Percentiles rank a stretch among this genome's conserved stretches.
Evolutionary conservation across 805 yeast genomes (phyloP).

Genomic region (Sugiyamaella chiloensis): DNA sequence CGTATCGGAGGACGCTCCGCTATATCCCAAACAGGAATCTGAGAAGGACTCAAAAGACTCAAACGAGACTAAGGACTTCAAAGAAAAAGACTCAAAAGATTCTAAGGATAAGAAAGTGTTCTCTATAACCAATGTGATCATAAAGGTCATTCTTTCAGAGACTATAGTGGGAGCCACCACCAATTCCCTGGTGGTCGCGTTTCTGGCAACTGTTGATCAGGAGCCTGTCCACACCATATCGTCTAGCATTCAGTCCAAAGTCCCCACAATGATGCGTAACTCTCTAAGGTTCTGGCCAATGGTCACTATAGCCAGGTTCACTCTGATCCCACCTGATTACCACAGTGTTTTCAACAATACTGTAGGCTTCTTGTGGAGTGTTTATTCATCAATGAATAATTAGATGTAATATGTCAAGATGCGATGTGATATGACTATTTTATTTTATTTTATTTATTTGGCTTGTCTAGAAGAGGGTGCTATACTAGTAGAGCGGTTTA

Average conservation of each 20-base stretch:
- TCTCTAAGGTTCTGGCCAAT: conserved; percentile 15
- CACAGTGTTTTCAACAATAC: conserved; percentile 10
- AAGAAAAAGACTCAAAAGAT: background rate
- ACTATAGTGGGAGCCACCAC: conserved; percentile 9
- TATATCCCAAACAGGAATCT: background rate
- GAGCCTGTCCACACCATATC: conserved; percentile 6
- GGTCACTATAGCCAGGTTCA: conserved; percentile 10
- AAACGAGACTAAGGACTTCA: no score
- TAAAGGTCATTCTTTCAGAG: conserved; percentile 11
- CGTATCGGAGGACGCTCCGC: conserved; percentile 1
- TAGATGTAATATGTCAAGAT: background rate
- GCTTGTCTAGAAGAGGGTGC: no score
- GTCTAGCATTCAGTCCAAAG: conserved; percentile 1
- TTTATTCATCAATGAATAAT: conserved; percentile 5
- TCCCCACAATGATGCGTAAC: conserved; percentile 15
- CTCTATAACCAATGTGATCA: conserved; percentile 13
- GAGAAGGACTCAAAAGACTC: background rate
- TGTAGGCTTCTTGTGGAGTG: conserved; percentile 14
- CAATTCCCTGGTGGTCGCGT: conserved; percentile 10
- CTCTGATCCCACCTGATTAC: conserved; percentile 10
- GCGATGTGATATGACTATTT: background rate
- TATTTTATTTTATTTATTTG: no score
- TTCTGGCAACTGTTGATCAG: conserved; percentile 7
- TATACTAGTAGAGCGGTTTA: no score
- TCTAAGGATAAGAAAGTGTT: background rate